Conservation (phyloP, 2,329 filamentous ascomycete species). For the Phyllosticta citribraziliensis region DNA sequence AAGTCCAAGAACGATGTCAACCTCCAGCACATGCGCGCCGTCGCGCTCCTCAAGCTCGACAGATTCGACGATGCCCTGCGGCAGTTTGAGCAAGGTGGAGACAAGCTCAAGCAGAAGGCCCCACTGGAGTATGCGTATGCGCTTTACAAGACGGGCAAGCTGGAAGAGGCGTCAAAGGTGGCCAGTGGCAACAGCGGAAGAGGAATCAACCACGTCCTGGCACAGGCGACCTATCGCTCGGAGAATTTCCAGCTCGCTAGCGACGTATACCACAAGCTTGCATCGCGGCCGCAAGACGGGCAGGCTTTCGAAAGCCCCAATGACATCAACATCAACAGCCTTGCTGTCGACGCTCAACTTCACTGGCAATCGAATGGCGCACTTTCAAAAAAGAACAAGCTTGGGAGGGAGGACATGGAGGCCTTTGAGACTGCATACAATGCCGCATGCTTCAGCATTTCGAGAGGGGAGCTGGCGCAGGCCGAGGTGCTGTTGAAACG, state of each 20-base stretch:
- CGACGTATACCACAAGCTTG: constrained; percentile 52
- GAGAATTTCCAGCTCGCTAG: constrained; percentile 63
- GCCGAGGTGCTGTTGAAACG: constrained; percentile 59
- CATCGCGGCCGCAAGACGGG: constrained; percentile 34
- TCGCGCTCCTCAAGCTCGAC: constrained; percentile 73
- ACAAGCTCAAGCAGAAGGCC: constrained; percentile 51
- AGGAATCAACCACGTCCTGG: constrained; percentile 50
- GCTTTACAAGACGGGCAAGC: constrained; percentile 68
- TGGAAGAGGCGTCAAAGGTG: constrained; percentile 52
- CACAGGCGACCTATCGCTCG: constrained; percentile 52
- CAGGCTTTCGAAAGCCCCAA: constrained; percentile 51
- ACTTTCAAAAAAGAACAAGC: constrained; percentile 44
- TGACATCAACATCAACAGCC: constrained; percentile 67
- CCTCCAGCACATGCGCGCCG: constrained; percentile 59
- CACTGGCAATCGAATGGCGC: constrained; percentile 55
- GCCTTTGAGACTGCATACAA: constrained; percentile 79
- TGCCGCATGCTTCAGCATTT: constrained; percentile 62
- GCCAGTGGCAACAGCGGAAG: constrained; percentile 36
- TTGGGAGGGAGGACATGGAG: constrained; percentile 50
- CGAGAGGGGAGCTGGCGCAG: constrained; percentile 54
- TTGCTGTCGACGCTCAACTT: constrained; percentile 62
- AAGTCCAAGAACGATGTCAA: constrained; percentile 49
- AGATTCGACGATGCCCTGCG: constrained; percentile 69
- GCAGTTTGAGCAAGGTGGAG: constrained; percentile 54
- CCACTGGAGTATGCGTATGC: constrained; percentile 67